Evolutionary conservation across 345 rosid species (phyloP).

Genomic region (Trapa incisa): DNA sequence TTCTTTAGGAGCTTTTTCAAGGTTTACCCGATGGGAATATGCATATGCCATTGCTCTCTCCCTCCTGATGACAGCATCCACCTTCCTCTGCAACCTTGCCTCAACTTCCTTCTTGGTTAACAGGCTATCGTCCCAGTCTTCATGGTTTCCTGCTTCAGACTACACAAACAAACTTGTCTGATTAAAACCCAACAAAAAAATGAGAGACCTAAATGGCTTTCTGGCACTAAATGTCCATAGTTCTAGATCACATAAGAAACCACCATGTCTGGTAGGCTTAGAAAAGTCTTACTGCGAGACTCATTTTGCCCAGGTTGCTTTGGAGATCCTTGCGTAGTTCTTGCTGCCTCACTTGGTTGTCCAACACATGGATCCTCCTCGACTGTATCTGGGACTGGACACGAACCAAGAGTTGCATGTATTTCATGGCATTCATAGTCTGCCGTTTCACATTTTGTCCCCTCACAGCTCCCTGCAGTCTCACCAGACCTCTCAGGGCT

Average conservation of each 20-base stretch:
- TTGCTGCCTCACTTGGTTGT: constrained; percentile 57
- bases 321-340: constrained; percentile 45
- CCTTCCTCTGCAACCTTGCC: constrained; percentile 61
- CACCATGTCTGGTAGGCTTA: too few species aligned
- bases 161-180: constrained; percentile 4
- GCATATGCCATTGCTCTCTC: constrained; percentile 92
- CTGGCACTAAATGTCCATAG: too few species aligned
- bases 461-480: constrained; percentile 94
- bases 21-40: constrained; percentile 68
- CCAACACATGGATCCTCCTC: constrained; percentile 82
- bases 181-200: too few species aligned
- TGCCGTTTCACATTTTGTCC: constrained; percentile 92
- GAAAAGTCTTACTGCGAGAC: constrained; percentile 30
- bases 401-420: constrained; percentile 87
- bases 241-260: too few species aligned
- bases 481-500: constrained; percentile 85
- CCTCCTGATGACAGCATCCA: constrained; percentile 68
- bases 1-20: too few species aligned
- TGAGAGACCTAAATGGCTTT: too few species aligned
- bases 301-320: constrained; percentile 55
- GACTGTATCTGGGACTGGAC: constrained; percentile 95
- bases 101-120: constrained; percentile 71
- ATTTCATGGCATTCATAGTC: constrained; percentile 76
- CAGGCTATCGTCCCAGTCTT: constrained; percentile 80
- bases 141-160: constrained; percentile 56